Conservation (phyloP, 345 rosid genomes). For the Dovyalis caffra region DNA sequence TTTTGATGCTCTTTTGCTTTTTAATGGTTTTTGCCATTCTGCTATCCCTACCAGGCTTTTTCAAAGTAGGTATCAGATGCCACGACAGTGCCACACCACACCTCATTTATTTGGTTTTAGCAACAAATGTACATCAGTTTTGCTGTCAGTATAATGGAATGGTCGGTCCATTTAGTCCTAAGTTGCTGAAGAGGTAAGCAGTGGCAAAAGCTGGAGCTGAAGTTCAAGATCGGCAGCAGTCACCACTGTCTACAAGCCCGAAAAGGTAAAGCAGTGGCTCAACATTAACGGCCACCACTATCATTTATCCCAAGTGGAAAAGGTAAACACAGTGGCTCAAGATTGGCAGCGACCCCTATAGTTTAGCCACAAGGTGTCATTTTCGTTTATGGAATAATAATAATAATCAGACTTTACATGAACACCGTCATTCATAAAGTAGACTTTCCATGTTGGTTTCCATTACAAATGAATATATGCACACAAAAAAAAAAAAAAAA, state of each 20-base stretch:
- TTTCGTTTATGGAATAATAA: not conserved
- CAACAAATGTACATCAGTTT: not conserved
- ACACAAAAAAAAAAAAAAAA: too few species aligned
- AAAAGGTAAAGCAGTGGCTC: too few species aligned
- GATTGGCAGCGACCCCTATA: not conserved
- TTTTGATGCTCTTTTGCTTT: conserved; percentile 4
- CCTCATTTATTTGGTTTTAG: not conserved
- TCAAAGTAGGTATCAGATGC: conserved; percentile 11
- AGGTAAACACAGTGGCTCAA: not conserved
- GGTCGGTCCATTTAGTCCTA: too few species aligned
- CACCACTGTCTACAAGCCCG: too few species aligned
- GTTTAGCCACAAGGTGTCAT: not conserved
- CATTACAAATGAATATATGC: not conserved
- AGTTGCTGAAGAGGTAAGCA: too few species aligned
- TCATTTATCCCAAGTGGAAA: not conserved
- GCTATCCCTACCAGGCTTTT: not conserved
- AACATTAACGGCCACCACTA: too few species aligned
- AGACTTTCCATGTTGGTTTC: not conserved
- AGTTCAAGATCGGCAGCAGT: too few species aligned
- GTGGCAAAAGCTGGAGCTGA: too few species aligned
- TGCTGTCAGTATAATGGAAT: too few species aligned
- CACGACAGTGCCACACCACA: not conserved
- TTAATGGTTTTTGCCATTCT: not conserved
- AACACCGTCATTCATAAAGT: not conserved
- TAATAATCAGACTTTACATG: not conserved